Evolutionary conservation across 148 eudicot species (phyloP), one percentile per base, ranked within the genome.

Genomic region (Diospyros lotus): DNA sequence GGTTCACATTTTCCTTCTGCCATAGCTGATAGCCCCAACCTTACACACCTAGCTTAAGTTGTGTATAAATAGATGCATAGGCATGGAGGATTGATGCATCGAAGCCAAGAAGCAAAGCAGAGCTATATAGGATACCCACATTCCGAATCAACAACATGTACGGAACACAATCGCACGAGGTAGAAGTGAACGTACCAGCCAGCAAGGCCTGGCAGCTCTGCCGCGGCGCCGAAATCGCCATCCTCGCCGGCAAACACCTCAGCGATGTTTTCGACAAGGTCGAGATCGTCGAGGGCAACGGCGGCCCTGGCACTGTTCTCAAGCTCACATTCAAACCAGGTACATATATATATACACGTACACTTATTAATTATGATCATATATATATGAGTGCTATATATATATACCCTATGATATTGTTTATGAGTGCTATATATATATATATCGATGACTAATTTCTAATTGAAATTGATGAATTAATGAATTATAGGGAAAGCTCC

Each of bases 121-220:
- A 28, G 28, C 28, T 28, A 28, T 28, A 28, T 28, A 28, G 28
- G 28, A 28, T 28, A 28, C 28, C 28, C 28, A 28, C 0, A 28
- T 28, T 28, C 28, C 28, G 28, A 28, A 28, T 28, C 28, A 28
- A 28, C 52, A 76, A 76, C 67, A 78, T 78, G 79, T 71, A 52
- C 10, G 77, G 81, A 66, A 71, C 76, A 18, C 7, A 71, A 13
- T 71, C 81, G 2, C 61, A 75, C 14, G 73, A 78, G 66, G 71
- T 56, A 8, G 76, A 65, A 72, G 79, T 78, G 1, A 61, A 75
- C 6, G 85, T 75, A 55, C 66, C 79, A 15, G 79, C 85, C 66
- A 71, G 79, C 50, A 58, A 78, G 61, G 85, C 84, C 11, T 75
- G 78, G 78, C 46, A 54, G 52, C 39, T 76, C 15, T 76, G 48